Base-by-base conservation (phyloP, 225 moss, liverwort and hornwort genomes). In the Climacium dendroides region DNA sequence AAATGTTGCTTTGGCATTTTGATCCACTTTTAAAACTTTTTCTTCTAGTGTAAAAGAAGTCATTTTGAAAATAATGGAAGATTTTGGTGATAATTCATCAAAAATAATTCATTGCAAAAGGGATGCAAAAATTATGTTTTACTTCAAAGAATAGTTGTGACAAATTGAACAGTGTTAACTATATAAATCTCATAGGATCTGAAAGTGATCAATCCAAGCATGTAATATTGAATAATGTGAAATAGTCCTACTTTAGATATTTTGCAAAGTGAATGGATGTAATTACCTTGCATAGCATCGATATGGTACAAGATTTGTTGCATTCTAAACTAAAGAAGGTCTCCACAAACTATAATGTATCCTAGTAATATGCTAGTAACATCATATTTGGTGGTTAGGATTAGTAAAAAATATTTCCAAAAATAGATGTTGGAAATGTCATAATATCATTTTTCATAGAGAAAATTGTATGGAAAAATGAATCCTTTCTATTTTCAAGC, bases 351-450 rank as follows among this genome's bases (percentile, higher is more conserved):
- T 0, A 72, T 3, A 45, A 6, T 45, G 16, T 45, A 6, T 1
- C 4, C 4, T 10, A 45, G 3, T 3, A 28, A 28, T 29, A 70
- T 70, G 15, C 15, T 41, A 70, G 41, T 25, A 25, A 41, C 41
- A 28, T 0, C 2, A 1, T 9, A 25, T 0, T 1, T 0, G 3
- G 5, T 8, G 1, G 1, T 26, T 0, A 41, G 0, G 5, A 28
- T 7, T 1, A 1, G 0, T 16, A 15, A 16, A 72, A 3, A 43
- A 4, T 15, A 15, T 23, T 28, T 6, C 1, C 4, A 6, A 3
- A 43, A 45, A 72, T 0, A 28, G 0, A 47, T 71, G 9, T 2
- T 43, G 0, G 0, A 43, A 43, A 28, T 71, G 3, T 17, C 45
- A 3, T 9, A 0, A 71, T 43, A 26, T 71, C 15, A 14, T 0